Conservation (phyloP, 345 rosid genomes). For the Nephelium lappaceum region DNA sequence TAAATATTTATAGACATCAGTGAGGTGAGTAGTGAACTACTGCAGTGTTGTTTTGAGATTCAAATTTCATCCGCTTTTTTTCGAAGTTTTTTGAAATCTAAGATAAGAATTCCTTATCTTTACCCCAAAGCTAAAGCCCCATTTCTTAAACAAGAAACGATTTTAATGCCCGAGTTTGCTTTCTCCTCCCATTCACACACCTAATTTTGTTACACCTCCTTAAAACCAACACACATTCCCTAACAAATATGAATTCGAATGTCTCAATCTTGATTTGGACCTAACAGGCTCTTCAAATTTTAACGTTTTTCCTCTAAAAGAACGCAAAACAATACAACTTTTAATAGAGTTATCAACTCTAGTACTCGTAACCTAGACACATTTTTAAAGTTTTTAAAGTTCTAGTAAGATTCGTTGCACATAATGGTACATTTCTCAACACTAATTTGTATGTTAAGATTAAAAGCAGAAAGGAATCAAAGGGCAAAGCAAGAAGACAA, state of each 20-base stretch:
- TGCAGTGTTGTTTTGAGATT: background rate
- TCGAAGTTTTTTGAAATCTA: conserved; percentile 24
- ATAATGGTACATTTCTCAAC: background rate
- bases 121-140: conserved; percentile 34
- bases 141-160: conserved; percentile 15
- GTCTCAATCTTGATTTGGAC: background rate
- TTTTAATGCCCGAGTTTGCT: conserved; percentile 26
- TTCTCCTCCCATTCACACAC: conserved; percentile 31
- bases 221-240: background rate
- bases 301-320: too few species aligned
- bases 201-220: conserved; percentile 28
- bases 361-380: too few species aligned
- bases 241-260: background rate
- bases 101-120: conserved; percentile 31
- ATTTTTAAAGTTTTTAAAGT: background rate
- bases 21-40: background rate
- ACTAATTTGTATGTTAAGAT: background rate
- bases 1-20: background rate
- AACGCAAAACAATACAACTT: too few species aligned
- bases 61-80: conserved; percentile 6
- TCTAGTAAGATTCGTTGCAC: background rate
- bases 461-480: background rate
- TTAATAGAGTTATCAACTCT: too few species aligned
- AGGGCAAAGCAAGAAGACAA: background rate
- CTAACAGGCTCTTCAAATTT: too few species aligned